phyloP scores from a whole-genome alignment of 352 stramenopile species.

The Phytopythium mirpurense region DNA sequence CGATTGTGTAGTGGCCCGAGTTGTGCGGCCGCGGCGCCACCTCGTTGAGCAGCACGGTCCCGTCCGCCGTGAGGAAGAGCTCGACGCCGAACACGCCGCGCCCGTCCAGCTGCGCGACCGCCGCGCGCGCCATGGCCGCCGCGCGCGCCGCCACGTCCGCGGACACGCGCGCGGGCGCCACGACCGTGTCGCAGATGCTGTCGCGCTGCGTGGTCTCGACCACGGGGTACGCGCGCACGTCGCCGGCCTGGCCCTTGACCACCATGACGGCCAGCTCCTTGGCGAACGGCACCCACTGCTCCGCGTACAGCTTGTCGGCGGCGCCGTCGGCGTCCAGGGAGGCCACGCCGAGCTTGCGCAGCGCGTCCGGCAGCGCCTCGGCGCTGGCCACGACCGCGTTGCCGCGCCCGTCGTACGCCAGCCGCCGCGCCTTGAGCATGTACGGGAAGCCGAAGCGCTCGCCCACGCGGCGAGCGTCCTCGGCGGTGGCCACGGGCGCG shows the following conservation, averaged over 20 bases:
- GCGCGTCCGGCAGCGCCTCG: conserved; percentile 78
- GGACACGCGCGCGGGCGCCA: conserved; percentile 85
- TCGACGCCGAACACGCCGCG: conserved; percentile 96
- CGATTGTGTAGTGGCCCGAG: conserved; percentile 99
- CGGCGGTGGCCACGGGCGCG: conserved; percentile 33
- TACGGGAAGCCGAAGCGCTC: conserved; percentile 91
- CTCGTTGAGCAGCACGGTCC: conserved; percentile 94
- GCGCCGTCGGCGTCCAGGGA: conserved; percentile 15
- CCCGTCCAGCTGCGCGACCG: conserved; percentile 78
- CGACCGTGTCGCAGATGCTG: conserved; percentile 96
- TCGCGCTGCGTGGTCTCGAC: conserved; percentile 96
- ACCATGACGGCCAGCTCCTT: conserved; percentile 98
- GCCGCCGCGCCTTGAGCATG: conserved; percentile 96
- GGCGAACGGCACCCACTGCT: conserved; percentile 96
- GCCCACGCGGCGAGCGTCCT: conserved; percentile 39
- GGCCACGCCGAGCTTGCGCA: conserved; percentile 66
- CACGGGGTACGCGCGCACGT: conserved; percentile 91
- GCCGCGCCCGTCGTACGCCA: conserved; percentile 96
- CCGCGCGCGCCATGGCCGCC: conserved; percentile 48
- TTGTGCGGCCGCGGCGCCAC: conserved; percentile 97
- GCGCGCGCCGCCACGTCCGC: conserved; percentile 34
- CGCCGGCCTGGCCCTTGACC: conserved; percentile 62
- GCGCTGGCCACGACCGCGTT: conserved; percentile 91
- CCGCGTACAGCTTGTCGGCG: conserved; percentile 80
- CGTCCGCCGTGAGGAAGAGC: conserved; percentile 91